Conservation (phyloP, 768 basidiomycete species). For the Suillus cothurnatus region DNA sequence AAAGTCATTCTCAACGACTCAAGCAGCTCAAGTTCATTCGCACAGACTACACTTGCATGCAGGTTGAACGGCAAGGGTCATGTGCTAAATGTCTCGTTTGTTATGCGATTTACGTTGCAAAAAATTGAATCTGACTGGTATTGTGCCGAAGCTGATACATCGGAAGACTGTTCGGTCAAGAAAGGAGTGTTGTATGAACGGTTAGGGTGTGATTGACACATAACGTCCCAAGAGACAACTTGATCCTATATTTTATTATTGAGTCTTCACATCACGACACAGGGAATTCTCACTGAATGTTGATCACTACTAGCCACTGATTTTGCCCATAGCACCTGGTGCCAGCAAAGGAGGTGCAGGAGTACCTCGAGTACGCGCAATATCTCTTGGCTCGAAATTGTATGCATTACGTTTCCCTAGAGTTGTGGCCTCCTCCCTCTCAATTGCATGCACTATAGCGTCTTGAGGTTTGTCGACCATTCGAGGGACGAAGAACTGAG, state of each 20-base stretch:
- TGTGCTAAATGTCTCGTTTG: conserved; percentile 42
- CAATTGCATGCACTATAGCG: conserved; percentile 67
- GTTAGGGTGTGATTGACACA: conserved; percentile 37
- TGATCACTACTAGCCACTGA: conserved; percentile 9
- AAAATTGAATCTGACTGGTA: conserved; percentile 50
- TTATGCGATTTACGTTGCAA: background rate
- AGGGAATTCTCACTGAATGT: conserved; percentile 18
- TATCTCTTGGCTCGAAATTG: background rate
- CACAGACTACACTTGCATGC: conserved; percentile 40
- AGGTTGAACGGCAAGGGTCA: conserved; percentile 47
- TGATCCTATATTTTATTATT: conserved; percentile 39
- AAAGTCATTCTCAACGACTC: conserved; percentile 55
- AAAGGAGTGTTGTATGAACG: conserved; percentile 51
- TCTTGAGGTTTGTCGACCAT: conserved; percentile 76
- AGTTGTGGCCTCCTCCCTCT: conserved; percentile 16
- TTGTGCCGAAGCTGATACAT: conserved; percentile 56
- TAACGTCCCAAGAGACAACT: conserved; percentile 65
- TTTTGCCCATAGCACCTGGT: conserved; percentile 23
- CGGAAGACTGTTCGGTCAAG: conserved; percentile 65
- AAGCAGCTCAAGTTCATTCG: conserved; percentile 51
- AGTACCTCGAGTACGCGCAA: too few relatives aligned
- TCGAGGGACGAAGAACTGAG: conserved; percentile 63
- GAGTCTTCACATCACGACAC: background rate
- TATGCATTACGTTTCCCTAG: background rate
- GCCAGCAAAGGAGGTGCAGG: background rate